A percentile compares a stretch with the other conserved stretches of the same genome.
phyloP scores from a whole-genome alignment of 495 filamentous ascomycete genomes.

The Evernia prunastri region DNA sequence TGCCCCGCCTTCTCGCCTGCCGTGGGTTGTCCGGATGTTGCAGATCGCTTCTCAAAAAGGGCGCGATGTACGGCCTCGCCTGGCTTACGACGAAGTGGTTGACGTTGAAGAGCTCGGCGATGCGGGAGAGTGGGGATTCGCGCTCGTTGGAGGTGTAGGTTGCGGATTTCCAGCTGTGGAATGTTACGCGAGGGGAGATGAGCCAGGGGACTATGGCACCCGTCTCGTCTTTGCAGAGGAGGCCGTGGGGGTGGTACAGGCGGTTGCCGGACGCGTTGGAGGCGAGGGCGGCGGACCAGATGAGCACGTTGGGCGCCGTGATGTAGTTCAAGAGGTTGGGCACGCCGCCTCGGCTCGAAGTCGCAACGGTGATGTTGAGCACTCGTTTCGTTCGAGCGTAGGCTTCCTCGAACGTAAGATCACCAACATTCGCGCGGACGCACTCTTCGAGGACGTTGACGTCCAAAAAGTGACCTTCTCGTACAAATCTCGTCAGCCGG shows the following conservation, averaged over 20 bases:
- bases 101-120: slow-evolving; percentile 90
- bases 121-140: slow-evolving; percentile 73
- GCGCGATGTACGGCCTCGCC: slow-evolving; percentile 72
- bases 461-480: slow-evolving; percentile 79
- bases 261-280: slow-evolving; percentile 74
- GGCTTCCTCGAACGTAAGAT: slow-evolving; percentile 91
- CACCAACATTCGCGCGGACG: slow-evolving; percentile 76
- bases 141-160: slow-evolving; percentile 57
- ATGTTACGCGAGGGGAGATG: slow-evolving; percentile 42
- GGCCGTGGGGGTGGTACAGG: slow-evolving; percentile 58
- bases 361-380: slow-evolving; percentile 86
- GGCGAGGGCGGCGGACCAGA: slow-evolving; percentile 90
- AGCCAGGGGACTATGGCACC: slow-evolving; percentile 76
- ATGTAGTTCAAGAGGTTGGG: slow-evolving; percentile 88
- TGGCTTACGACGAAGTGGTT: slow-evolving; percentile 82
- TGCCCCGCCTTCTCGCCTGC: slow-evolving; percentile 49
- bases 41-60: slow-evolving; percentile 75
- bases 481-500: slow-evolving; percentile 57
- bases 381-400: slow-evolving; percentile 80
- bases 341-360: slow-evolving; percentile 62
- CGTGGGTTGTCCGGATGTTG: slow-evolving; percentile 61
- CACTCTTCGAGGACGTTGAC: slow-evolving; percentile 76
- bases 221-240: slow-evolving; percentile 76
- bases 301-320: slow-evolving; percentile 90
- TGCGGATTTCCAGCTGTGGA: slow-evolving; percentile 61